Evolutionary conservation across 805 yeast species (phyloP), one percentile per base, ranked within the genome.

Genomic region (Cyberlindnera suaveolens): DNA sequence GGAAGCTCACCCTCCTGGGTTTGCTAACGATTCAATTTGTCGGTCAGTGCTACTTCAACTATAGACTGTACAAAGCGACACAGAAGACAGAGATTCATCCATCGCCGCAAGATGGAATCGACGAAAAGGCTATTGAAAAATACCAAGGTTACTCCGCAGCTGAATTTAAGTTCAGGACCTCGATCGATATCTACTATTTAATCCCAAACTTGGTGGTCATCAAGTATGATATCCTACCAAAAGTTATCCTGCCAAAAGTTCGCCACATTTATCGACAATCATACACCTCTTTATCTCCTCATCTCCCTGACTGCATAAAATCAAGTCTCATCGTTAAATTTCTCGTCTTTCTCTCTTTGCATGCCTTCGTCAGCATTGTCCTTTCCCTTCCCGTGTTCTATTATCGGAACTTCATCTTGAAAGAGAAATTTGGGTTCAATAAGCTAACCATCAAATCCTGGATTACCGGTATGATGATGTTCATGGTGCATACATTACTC

Each of bases 361-460:
- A 77, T 54, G 66, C 78, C 29, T 42, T 70, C 19, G 46, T 80
- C 36, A 68, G 80, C 8, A 68, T 81, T 3, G 40, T 87, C 3
- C 45, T 79, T 27, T 70, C 77, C 4, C 61, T 85, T 42, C 99
- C 99, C 3, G 58, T 80, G 18, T 71, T 80, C 9, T 80, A 84
- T 61, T 90, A 89, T 65, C 68, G 75, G 44, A 82, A 84, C 54
- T 93, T 93, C 68, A 90, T 89, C 13, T 71, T 93, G 53, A 98
- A 93, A 66, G 96, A 91, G 61, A 79, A 78, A 64, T 91, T 74
- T 57, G 99, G 98, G 1, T 91, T 93, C 69, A 93, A 93, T 69
- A 93, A 93, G 65, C 72, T 78, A 52, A 91, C 97, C 3, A 47
- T 72, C n/a, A 65, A 70, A 40, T 68, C 88, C 40, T 93, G 95